Evolutionary conservation across 139 green algal species (phyloP).

Genomic region (Haematococcus lacustris): DNA sequence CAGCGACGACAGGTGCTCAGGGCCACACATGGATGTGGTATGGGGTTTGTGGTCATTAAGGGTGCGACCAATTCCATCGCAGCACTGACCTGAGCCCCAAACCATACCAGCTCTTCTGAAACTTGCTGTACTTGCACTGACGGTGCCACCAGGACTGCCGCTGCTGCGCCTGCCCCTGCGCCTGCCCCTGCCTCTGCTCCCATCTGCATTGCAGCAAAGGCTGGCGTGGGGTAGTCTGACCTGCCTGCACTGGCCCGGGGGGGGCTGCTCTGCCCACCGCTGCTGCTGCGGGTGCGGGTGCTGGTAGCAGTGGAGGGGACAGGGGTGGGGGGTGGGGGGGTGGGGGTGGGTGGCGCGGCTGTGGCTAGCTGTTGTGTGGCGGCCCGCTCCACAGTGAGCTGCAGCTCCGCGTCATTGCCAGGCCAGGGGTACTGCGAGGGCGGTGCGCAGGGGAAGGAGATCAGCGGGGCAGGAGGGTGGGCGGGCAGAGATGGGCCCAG

Average conservation of each 20-base stretch:
- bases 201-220: no score
- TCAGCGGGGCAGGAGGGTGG: not conserved
- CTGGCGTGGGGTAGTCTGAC: no score
- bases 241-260: not conserved
- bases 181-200: not conserved
- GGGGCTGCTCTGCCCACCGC: not conserved
- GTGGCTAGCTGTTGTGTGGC: constrained; percentile 31
- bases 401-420: constrained; percentile 43
- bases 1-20: no score
- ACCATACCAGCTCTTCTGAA: constrained; percentile 49
- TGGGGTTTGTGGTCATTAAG: no score
- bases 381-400: constrained; percentile 48
- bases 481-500: not conserved
- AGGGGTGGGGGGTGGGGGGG: no score
- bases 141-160: not conserved
- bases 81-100: constrained; percentile 26
- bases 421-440: not conserved
- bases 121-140: not conserved
- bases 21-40: no score
- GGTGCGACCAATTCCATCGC: not conserved
- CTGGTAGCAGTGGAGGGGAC: no score
- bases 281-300: no score
- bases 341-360: no score
- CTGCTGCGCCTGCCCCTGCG: not conserved
- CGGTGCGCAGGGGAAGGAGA: not conserved